Conservation (phyloP, 108 stramenopile species). For the Skeletonema tropicum region DNA sequence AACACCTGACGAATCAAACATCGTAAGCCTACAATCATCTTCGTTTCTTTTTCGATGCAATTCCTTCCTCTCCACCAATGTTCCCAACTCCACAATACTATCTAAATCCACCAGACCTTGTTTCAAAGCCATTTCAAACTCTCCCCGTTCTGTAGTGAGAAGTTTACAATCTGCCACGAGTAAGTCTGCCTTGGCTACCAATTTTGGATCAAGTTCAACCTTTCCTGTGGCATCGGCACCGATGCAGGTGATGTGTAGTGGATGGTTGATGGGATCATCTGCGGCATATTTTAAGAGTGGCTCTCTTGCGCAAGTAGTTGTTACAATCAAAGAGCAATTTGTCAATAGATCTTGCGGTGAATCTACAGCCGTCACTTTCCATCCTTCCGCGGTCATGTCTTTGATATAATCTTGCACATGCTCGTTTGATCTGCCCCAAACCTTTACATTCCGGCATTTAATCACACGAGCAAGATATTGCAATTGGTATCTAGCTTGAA, state of each 20-base stretch:
- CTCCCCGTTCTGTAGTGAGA: constrained; percentile 64
- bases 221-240: constrained; percentile 80
- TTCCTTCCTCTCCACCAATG: constrained; percentile 29
- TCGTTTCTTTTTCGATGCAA: constrained; percentile 25
- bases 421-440: constrained; percentile 59
- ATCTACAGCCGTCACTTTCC: constrained; percentile 38
- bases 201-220: constrained; percentile 49
- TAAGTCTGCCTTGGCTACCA: constrained; percentile 57
- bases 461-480: constrained; percentile 52
- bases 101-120: constrained; percentile 23
- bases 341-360: constrained; percentile 49
- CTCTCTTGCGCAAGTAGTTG: constrained; percentile 67
- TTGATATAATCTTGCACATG: constrained; percentile 38
- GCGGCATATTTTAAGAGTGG: constrained; percentile 39
- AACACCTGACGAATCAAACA: constrained; percentile 79
- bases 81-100: constrained; percentile 56
- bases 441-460: constrained; percentile 52
- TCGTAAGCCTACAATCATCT: constrained; percentile 50
- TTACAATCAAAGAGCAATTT: constrained; percentile 62
- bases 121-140: constrained; percentile 53
- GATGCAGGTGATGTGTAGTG: constrained; percentile 68
- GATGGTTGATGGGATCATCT: not conserved
- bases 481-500: constrained; percentile 76
- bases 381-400: constrained; percentile 65
- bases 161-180: constrained; percentile 61